Base-by-base conservation (phyloP, 805 yeast species). In the Cyberlindnera meyerae region DNA sequence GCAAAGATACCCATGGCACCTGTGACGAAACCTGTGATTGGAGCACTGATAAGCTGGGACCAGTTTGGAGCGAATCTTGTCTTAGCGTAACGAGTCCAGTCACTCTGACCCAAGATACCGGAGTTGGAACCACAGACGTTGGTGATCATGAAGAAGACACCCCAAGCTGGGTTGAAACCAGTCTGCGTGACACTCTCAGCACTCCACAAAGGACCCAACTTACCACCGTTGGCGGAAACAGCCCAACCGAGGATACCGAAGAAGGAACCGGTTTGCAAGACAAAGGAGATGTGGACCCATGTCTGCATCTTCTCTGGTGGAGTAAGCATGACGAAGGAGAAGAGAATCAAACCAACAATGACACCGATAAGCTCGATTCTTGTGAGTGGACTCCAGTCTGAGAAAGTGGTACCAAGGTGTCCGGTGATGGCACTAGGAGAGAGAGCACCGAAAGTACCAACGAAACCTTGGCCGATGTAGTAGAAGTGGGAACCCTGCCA, bases 401-500 rank as follows among this genome's bases (percentile, higher is more conserved):
- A 37, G 32, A 41, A 37, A 4, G 38, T 28, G 16, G 36, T 16
- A 1, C 44, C 44, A 13, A 41, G 8, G n/a, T 14, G n/a, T 6
- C 62, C 58, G 2, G 69, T 55, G 53, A 68, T 57, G 8, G 51
- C 55, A 24, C 44, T 36, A 6, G 51, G 47, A 17, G 52, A 48
- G 34, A 60, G 51, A 18, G 52, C 42, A 9, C 55, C 49, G 18
- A 57, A 51, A 14, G 58, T 40, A 28, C 58, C 61, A 31, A 59
- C 58, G 26, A 61, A 49, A 27, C 63, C 62, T 39, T 59, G 55
- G 9, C 67, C 63, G 32, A 63, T 63, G 33, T 56, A 57, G 48
- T 57, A 57, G 7, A 66, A 57, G 40, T 61, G 59, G 31, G 61
- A 63, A 14, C 68, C 68, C 47, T 59, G 65, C 63, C 68, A 60